Conservation (phyloP, 1,284 basidiomycete genomes). For the Polyporus tsugae region DNA sequence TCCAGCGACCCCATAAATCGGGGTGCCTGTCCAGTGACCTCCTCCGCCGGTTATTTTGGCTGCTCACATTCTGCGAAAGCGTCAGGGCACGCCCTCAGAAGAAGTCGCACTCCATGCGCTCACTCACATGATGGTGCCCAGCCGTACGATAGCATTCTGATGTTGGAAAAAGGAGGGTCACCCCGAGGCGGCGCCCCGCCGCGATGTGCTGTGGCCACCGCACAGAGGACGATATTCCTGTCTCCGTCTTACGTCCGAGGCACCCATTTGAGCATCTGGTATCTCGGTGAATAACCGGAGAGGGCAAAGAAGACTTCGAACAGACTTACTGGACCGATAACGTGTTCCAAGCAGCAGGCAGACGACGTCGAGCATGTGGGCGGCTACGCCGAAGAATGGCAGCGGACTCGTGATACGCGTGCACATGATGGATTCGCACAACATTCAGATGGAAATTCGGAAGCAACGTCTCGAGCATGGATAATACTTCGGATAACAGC, state of each 20-base stretch:
- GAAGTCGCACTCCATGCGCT: constrained; percentile 11
- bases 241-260: constrained; percentile 10
- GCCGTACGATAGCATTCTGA: constrained; percentile 27
- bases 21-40: constrained; percentile 21
- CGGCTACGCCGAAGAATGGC: constrained; percentile 25
- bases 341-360: neutral
- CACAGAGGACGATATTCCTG: neutral
- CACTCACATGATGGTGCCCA: constrained; percentile 24
- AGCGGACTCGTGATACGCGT: constrained; percentile 25
- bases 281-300: constrained; percentile 26
- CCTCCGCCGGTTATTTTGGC: constrained; percentile 27
- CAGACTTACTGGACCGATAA: neutral
- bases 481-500: constrained; percentile 18
- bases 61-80: constrained; percentile 9
- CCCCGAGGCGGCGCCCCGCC: constrained; percentile 10
- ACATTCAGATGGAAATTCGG: constrained; percentile 23
- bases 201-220: neutral
- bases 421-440: constrained; percentile 25
- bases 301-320: constrained; percentile 1
- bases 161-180: constrained; percentile 18
- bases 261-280: constrained; percentile 10
- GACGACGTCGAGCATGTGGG: constrained; percentile 14
- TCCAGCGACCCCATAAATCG: constrained; percentile 11
- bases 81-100: constrained; percentile 18
- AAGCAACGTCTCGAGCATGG: constrained; percentile 16